A percentile compares a stretch with the other conserved stretches of the same genome.
These are phyloP conservation scores for Pseudisothecium myosuroides DNA, from an alignment of 225 moss, liverwort and hornwort species.

Conservation along the genomic window DNA sequence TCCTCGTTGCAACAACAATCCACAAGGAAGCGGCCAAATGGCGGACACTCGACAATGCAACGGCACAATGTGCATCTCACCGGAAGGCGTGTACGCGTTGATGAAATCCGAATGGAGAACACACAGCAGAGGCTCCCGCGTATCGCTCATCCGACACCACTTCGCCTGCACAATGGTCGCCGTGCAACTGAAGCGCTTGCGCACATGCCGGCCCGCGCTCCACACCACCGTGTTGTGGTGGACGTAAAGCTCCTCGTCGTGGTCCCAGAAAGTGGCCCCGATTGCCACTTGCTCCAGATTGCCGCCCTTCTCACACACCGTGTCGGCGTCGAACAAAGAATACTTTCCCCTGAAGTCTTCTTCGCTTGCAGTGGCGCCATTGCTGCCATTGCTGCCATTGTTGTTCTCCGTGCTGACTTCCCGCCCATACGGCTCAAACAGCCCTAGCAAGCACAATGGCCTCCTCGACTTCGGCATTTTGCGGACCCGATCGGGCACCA, in stretches of 20 bases:
- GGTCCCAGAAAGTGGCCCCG: slow-evolving; percentile 55
- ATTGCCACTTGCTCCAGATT: slow-evolving; percentile 58
- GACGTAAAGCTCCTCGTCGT: slow-evolving; percentile 94
- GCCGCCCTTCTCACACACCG: slow-evolving; percentile 48
- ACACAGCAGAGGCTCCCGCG: slow-evolving; percentile 81
- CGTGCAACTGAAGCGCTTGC: slow-evolving; percentile 72
- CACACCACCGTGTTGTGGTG: slow-evolving; percentile 70
- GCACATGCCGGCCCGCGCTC: slow-evolving; percentile 86
- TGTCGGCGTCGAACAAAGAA: slow-evolving; percentile 51
- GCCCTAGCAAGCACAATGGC: slow-evolving; percentile 58
- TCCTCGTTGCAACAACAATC: slow-evolving; percentile 73
- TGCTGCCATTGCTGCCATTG: neutral
- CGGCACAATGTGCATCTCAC: slow-evolving; percentile 88
- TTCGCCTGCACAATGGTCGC: slow-evolving; percentile 76
- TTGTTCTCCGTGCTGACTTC: slow-evolving; percentile 18
- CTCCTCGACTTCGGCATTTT: slow-evolving; percentile 62
- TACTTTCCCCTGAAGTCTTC: slow-evolving; percentile 20
- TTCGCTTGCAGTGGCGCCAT: neutral
- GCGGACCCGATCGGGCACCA: slow-evolving; percentile 2
- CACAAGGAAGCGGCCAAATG: slow-evolving; percentile 89
- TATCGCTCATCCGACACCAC: slow-evolving; percentile 86
- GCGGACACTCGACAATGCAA: slow-evolving; percentile 65
- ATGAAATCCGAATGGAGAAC: slow-evolving; percentile 87
- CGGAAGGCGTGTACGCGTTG: slow-evolving; percentile 70
- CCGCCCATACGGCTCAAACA: slow-evolving; percentile 61